Base-by-base conservation (phyloP, 1,284 basidiomycete genomes). In the Schizophyllum amplum region DNA sequence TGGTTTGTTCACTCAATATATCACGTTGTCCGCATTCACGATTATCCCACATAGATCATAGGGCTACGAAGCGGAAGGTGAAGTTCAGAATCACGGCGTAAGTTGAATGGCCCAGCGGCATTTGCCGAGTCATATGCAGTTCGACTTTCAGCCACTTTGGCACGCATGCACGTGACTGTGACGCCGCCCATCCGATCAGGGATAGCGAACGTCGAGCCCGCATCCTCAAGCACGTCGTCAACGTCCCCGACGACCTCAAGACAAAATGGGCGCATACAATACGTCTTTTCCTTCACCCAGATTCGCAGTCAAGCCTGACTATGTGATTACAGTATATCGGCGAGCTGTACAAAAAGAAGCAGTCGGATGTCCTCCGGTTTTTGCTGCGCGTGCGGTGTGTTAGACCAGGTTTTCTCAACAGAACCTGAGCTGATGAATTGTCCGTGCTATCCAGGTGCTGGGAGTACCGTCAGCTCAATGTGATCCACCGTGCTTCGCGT, bases 391-490 rank as follows among this genome's bases (percentile, higher is more conserved):
- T 99, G 66, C 84, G 93, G 90, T 92, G 72, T 61, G 86, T 75
- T 55, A 33, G 49, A 47, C 51, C 42, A 33, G 56, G 11, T 22
- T 24, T 53, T 9, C 7, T 9, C 2, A 9, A 42, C 13, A 17
- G 7, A 4, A 3, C 3, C 17, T 3, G 13, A 21, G 47, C 52
- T 47, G 46, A 24, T 54, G 11, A 24, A 4, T 23, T 54, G 33
- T 46, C 33, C 24, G n/a, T 27, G 50, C 9, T 5, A 7, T 56
- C n/a, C 26, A 93, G 94, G 70, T 98, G 96, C 87, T 99, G 96
- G 96, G 96, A 99, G 74, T 97, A 94, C 80, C 90, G 94, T 67
- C 96, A 99, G 75, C 79, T 99, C 69, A 95, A 97, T 68, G 94
- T 99, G 65, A 93, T 98, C 72, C 95, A 98, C 83, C 92, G 96